Evolutionary conservation across 1,284 basidiomycete genomes (phyloP), one percentile per base, ranked within the genome.

Genomic region (Cryptococcus hybrid): DNA sequence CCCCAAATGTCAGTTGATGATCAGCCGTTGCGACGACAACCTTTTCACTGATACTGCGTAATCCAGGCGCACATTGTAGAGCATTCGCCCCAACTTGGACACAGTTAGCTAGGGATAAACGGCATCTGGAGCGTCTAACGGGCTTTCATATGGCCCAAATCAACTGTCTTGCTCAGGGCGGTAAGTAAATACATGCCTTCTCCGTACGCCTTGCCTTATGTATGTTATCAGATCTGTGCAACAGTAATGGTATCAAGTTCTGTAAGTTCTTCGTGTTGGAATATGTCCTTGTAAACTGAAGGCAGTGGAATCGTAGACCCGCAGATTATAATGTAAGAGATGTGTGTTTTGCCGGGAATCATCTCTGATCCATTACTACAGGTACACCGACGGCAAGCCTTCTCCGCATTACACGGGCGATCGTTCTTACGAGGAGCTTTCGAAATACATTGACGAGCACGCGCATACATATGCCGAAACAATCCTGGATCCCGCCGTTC

Each of bases 131-230:
- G 43, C 75, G 83, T 66, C 82, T 86, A 7, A 64, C 74, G 0
- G 81, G 82, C 7, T 85, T 95, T 9, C 83, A 84, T 55, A 82
- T 93, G 58, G 91, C 88, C 0, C 92, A 92, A 71, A 87, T 96
- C 46, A 87, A 95, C 75, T 96, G 93, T 71, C 82, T 86, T 0
- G 82, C 87, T 3, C 81, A 91, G 71, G 90, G 90, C 68, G 92
- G 91, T 89, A 60, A 61, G 87, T 79, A 43, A 8, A 8, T n/a
- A 13, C 49, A 13, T 37, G 39, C 4, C 47, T 46, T 40, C 3
- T 9, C 12, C 39, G 12, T 18, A 18, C 40, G 39, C 49, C 59
- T 13, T 53, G 34, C 7, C 43, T 36, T 44, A 37, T 38, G 47
- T 7, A 15, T 24, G 15, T 12, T 53, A 38, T 6, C 63, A 94